A percentile compares a stretch with the other conserved stretches of the same genome.
These are phyloP conservation scores for Spergularia azorica DNA, from an alignment of 179 eudicot genomes.

Conservation along the genomic window DNA sequence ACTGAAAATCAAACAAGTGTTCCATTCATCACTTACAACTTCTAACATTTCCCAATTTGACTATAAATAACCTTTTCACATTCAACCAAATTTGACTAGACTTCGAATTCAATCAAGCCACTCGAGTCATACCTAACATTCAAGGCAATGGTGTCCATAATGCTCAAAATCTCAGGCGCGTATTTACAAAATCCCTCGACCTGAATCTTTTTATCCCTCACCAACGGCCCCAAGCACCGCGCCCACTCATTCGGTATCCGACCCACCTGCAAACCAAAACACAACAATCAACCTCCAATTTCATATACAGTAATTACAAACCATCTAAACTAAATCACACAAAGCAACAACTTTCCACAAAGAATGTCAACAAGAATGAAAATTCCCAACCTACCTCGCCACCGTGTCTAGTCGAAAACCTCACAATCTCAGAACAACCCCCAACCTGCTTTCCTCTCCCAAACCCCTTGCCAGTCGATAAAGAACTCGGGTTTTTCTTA, in stretches of 20 bases:
- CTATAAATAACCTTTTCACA: neutral
- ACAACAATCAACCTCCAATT: neutral
- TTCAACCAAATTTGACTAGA: neutral
- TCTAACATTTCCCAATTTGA: neutral
- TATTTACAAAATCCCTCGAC: conserved; percentile 73
- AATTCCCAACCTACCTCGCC: conserved; percentile 62
- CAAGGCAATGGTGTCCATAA: conserved; percentile 79
- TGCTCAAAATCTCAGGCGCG: conserved; percentile 74
- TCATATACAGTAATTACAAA: neutral
- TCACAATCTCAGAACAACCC: conserved; percentile 77
- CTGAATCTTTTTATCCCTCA: conserved; percentile 79
- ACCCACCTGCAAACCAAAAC: conserved; percentile 61
- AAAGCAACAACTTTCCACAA: neutral
- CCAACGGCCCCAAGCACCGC: conserved; percentile 78
- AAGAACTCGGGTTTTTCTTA: conserved; percentile 35
- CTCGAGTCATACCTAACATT: conserved; percentile 58
- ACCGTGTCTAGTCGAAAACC: conserved; percentile 69
- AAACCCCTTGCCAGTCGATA: conserved; percentile 54
- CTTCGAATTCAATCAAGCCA: too few species aligned
- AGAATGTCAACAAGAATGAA: neutral
- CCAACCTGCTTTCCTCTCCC: conserved; percentile 58
- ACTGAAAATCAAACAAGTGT: neutral
- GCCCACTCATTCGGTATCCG: conserved; percentile 97
- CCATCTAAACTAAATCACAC: conserved; percentile 1
- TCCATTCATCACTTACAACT: neutral